These are phyloP conservation scores for Cyberlindnera subsufficiens DNA, from an alignment of 805 yeast genomes.

Conservation along the genomic window DNA sequence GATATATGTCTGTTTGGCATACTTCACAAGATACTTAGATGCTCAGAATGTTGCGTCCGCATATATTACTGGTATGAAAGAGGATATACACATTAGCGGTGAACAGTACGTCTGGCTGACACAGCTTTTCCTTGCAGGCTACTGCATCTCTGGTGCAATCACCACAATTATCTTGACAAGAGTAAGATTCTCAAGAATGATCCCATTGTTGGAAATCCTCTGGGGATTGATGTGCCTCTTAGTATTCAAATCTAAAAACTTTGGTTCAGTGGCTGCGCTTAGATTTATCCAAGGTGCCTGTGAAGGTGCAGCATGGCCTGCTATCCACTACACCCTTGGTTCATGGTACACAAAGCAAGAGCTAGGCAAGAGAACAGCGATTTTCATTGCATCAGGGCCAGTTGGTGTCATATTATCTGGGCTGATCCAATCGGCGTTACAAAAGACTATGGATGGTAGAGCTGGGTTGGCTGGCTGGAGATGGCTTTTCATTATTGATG, in stretches of 20 bases:
- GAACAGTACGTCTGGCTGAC: slow-evolving; percentile 28
- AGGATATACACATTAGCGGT: slow-evolving; percentile 44
- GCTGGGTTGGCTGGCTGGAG: slow-evolving; percentile 28
- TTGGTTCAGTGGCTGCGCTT: slow-evolving; percentile 33
- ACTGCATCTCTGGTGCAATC: slow-evolving; percentile 2
- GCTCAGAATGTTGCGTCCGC: slow-evolving; percentile 36
- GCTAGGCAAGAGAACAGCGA: slow-evolving; percentile 12
- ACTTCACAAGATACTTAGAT: slow-evolving; percentile 16
- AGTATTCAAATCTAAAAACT: not conserved
- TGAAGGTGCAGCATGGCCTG: slow-evolving; percentile 16
- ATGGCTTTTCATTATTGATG: slow-evolving; percentile 41
- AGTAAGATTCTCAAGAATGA: slow-evolving; percentile 1
- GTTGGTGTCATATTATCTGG: slow-evolving; percentile 24
- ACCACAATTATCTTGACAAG: slow-evolving; percentile 4
- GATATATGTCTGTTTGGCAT: slow-evolving; percentile 14
- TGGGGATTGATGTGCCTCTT: slow-evolving; percentile 46
- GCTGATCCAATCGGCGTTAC: slow-evolving; percentile 38
- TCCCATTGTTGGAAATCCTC: slow-evolving; percentile 6
- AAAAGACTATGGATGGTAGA: slow-evolving; percentile 30
- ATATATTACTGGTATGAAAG: slow-evolving; percentile 51
- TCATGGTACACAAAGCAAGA: slow-evolving; percentile 9
- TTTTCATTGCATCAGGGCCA: slow-evolving; percentile 11
- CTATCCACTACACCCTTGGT: slow-evolving; percentile 14
- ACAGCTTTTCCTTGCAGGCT: slow-evolving; percentile 4
- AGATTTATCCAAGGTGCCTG: slow-evolving; percentile 52